These are phyloP conservation scores for Rutstroemia sp. DNA, from an alignment of 2,329 filamentous ascomycete genomes.

Conservation along the genomic window DNA sequence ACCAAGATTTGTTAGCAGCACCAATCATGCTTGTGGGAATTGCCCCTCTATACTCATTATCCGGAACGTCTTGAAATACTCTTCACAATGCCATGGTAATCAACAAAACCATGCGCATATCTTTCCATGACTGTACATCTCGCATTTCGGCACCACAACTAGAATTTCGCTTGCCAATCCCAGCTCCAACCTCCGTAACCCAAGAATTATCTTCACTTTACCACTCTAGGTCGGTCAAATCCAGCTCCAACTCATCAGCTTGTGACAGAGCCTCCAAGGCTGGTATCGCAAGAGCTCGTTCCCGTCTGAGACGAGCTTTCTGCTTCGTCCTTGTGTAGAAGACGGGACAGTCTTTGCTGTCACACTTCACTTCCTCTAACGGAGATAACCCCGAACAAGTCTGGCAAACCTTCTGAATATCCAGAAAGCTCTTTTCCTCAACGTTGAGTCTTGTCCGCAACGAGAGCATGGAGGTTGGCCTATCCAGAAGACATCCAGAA, in stretches of 20 bases:
- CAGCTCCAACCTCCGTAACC: too few relatives aligned
- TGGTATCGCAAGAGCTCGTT: constrained; percentile 32
- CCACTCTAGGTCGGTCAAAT: constrained; percentile 24
- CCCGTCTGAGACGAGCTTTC: constrained; percentile 36
- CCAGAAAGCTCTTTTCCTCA: constrained; percentile 55
- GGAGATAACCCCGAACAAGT: constrained; percentile 69
- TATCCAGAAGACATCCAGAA: constrained; percentile 43
- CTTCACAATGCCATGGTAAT: too few relatives aligned
- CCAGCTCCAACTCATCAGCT: constrained; percentile 7
- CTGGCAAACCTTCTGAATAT: constrained; percentile 67
- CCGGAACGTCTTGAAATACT: too few relatives aligned
- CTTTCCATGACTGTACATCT: too few relatives aligned
- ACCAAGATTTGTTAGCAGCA: too few relatives aligned
- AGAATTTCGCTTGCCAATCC: too few relatives aligned
- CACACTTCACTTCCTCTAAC: constrained; percentile 73
- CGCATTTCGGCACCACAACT: too few relatives aligned
- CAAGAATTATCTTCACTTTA: constrained; percentile 5
- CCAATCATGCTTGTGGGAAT: too few relatives aligned
- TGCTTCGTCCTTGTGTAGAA: constrained; percentile 75
- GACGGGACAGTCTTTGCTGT: constrained; percentile 86
- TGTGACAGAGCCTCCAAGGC: constrained; percentile 36
- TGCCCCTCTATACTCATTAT: too few relatives aligned
- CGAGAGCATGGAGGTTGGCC: constrained; percentile 53
- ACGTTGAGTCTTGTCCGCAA: constrained; percentile 55
- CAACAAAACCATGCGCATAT: too few relatives aligned